Base-by-base conservation (phyloP, 352 stramenopile species). In the Globisporangium parvum region DNA sequence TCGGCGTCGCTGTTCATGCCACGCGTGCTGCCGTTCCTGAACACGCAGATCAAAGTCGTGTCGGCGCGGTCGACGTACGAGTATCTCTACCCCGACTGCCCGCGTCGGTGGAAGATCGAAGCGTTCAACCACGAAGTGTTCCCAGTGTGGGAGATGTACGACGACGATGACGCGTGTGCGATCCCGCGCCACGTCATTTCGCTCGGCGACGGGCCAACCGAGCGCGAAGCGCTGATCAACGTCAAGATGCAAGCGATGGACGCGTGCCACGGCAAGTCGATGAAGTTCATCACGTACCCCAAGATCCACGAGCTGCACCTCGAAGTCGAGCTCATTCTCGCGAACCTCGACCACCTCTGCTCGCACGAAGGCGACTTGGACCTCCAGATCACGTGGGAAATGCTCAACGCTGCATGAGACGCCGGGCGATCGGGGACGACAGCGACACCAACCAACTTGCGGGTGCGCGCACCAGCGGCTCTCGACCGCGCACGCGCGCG, bases 11-110 rank as follows among this genome's bases (percentile, higher is more conserved):
- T 93, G 14, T 97, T 96, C 63, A 85, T 97, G 73, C 88, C 88
- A 15, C 73, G 72, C 2, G 77, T 94, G 17, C 62, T 93, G 50
- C 70, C 72, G n/a, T 77, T 93, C 24, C 69, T 97, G 26, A 77
- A 79, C 62, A 84, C 76, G 23, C 69, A 85, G 44, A 88, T 97
- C 40, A 93, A 91, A 59, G 80, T 97, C 31, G 67, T 96, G 21
- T 96, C 85, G n/a, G 88, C 88, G n/a, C 83, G 88, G 14, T 91
- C 84, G 37, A 92, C 81, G 20, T 97, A 95, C 67, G 87, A 96
- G 60, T 84, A 87, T n/a, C 28, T 89, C 66, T 96, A 91, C 70
- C 87, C 86, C 20, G 75, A 88, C 55, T 87, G 85, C 56, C 80
- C 80, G 15, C 75, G 77, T 12, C 78, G 82, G 53, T 97, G 88